Base-by-base conservation (phyloP, 1,284 basidiomycete genomes). In the Butyriboletus regius region DNA sequence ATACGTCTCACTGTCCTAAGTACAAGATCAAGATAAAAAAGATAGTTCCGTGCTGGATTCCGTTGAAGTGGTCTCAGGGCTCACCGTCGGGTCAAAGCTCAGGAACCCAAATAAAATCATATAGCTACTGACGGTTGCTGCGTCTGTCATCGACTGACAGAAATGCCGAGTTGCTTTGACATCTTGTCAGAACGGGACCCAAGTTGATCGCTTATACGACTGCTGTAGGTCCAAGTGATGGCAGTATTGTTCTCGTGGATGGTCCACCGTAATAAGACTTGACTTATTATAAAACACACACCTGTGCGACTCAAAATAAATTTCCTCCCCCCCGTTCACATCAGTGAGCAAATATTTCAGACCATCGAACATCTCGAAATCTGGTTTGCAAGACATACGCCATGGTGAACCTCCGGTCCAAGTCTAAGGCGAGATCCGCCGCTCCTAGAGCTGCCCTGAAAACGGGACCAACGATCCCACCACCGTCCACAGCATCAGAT, bases 101-200 rank as follows among this genome's bases (percentile, higher is more conserved):
- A 32, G n/a, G 44, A 22, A 32, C 20, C 18, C 26, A 17, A 15
- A 43, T 24, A 3, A 22, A 22, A 22, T 12, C 7, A 10, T 18
- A 17, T 7, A 14, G 14, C 12, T 12, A 17, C 14, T 40, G 22
- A 7, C 13, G 22, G 41, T 32, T 1, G 13, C 18, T 20, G 46
- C 13, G 14, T 28, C 20, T 49, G 47, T 24, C 47, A 17, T 31
- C 13, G 31, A 22, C 22, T 34, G 46, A 54, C 32, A 20, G 29
- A 22, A 36, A 38, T 38, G 36, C 29, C 8, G 46, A 26, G 28
- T 51, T 59, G 60, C 60, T 60, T 56, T 62, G 59, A 59, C 50
- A 29, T 46, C 8, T 34, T 47, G n/a, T 45, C 31, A 31, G 46
- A 50, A 41, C 3, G 37, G 43, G 41, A 41, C 15, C 33, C 26